These are phyloP conservation scores for Hawksworthiomyces lignivorus DNA, from an alignment of 2,329 filamentous ascomycete genomes.

Conservation along the genomic window DNA sequence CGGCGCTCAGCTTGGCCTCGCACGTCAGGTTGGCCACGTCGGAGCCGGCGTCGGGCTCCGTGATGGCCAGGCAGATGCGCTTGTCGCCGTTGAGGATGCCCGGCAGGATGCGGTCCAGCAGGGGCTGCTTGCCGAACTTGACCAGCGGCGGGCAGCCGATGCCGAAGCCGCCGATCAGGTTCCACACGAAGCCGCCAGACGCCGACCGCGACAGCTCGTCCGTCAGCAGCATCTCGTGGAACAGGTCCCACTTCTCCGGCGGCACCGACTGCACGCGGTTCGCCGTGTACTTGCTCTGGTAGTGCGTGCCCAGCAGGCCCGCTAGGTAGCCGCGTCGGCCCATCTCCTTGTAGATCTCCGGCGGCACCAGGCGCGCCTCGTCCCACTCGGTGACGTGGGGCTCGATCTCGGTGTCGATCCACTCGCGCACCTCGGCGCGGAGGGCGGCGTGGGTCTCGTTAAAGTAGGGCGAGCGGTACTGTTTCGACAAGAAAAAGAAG, in stretches of 20 bases:
- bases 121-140: constrained; percentile 80
- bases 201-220: constrained; percentile 87
- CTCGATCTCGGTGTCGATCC: constrained; percentile 84
- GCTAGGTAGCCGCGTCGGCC: constrained; percentile 86
- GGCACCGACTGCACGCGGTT: constrained; percentile 69
- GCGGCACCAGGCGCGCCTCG: constrained; percentile 83
- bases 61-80: constrained; percentile 95
- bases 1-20: constrained; percentile 88
- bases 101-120: constrained; percentile 82
- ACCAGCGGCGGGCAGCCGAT: constrained; percentile 88
- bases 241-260: constrained; percentile 90
- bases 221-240: constrained; percentile 93
- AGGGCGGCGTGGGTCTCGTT: constrained; percentile 90
- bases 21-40: constrained; percentile 95
- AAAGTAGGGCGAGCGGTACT: constrained; percentile 96
- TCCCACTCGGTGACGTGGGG: constrained; percentile 95
- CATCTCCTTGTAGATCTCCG: constrained; percentile 90
- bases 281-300: constrained; percentile 66
- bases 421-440: constrained; percentile 82
- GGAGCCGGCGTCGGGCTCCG: constrained; percentile 88
- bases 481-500: neutral
- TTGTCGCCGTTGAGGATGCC: constrained; percentile 87
- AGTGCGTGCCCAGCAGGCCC: constrained; percentile 80
- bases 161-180: constrained; percentile 90
- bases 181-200: constrained; percentile 94